Evolutionary conservation across 495 filamentous ascomycete species (phyloP).

Genomic region (Aspergillus asperescens): DNA sequence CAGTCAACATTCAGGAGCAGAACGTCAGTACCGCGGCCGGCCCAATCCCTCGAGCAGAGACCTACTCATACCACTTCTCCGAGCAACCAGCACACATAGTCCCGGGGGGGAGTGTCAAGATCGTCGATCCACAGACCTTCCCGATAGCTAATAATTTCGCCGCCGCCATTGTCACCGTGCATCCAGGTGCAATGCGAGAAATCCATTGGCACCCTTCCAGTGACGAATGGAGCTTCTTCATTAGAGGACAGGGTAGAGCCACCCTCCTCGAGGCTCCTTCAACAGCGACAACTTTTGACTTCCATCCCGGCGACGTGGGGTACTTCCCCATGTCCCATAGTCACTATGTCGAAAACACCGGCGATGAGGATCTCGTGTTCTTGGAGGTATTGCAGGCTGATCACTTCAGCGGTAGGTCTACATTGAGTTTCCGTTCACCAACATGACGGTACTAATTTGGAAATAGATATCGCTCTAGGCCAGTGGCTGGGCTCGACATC

Average conservation of each 20-base stretch:
- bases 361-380: conserved; percentile 61
- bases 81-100: conserved; percentile 53
- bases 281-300: conserved; percentile 66
- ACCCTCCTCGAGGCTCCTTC: conserved; percentile 58
- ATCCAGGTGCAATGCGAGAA: conserved; percentile 69
- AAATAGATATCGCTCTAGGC: conserved; percentile 52
- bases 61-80: conserved; percentile 65
- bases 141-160: conserved; percentile 56
- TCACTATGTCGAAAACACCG: conserved; percentile 73
- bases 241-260: conserved; percentile 59
- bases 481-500: conserved; percentile 63
- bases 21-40: conserved; percentile 59
- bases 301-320: conserved; percentile 64
- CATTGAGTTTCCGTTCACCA: neutral
- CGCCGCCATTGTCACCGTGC: conserved; percentile 58
- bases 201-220: conserved; percentile 71
- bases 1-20: conserved; percentile 54
- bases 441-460: neutral
- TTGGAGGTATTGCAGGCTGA: conserved; percentile 65
- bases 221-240: conserved; percentile 77
- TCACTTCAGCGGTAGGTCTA: conserved; percentile 52
- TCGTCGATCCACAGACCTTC: conserved; percentile 60
- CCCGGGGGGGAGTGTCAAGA: conserved; percentile 61
- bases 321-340: conserved; percentile 60
- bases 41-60: conserved; percentile 41